These are phyloP conservation scores for Penicillium argentinense DNA, from an alignment of 495 filamentous ascomycete genomes.

Conservation along the genomic window DNA sequence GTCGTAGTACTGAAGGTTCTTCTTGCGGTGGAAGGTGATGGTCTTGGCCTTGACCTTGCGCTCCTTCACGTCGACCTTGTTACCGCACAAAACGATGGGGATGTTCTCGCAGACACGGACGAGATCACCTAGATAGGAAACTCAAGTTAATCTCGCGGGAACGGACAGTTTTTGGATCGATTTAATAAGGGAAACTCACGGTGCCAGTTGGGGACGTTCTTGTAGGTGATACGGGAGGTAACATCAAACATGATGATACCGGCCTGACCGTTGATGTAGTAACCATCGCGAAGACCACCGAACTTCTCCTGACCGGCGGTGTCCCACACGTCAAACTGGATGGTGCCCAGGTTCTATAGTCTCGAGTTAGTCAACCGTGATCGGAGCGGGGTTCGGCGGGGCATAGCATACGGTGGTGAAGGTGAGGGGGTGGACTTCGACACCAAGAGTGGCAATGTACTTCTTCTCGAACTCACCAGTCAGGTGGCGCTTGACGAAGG, in stretches of 20 bases:
- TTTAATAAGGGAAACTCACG: slow-evolving; percentile 73
- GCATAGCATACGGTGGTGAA: slow-evolving; percentile 93
- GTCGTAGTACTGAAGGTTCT: slow-evolving; percentile 99
- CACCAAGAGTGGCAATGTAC: slow-evolving; percentile 99
- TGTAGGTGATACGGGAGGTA: slow-evolving; percentile 99
- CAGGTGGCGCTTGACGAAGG: slow-evolving; percentile 99
- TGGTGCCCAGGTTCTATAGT: slow-evolving; percentile 82
- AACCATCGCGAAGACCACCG: slow-evolving; percentile 98
- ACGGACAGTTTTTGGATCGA: too few relatives aligned
- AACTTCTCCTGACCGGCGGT: slow-evolving; percentile 99
- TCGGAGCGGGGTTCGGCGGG: slow-evolving; percentile 38
- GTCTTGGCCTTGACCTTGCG: slow-evolving; percentile 99
- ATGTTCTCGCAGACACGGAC: slow-evolving; percentile 99
- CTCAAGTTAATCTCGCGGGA: background rate
- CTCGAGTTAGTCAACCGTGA: slow-evolving; percentile 40
- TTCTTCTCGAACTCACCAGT: slow-evolving; percentile 99
- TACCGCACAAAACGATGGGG: slow-evolving; percentile 96
- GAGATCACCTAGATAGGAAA: slow-evolving; percentile 82
- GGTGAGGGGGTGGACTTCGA: slow-evolving; percentile 94
- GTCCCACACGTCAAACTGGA: slow-evolving; percentile 99
- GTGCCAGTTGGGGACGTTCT: slow-evolving; percentile 99
- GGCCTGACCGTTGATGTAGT: slow-evolving; percentile 99
- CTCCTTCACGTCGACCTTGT: slow-evolving; percentile 99
- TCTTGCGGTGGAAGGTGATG: slow-evolving; percentile 99
- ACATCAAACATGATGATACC: slow-evolving; percentile 99